Base-by-base conservation (phyloP, 352 stramenopile genomes). In the Phytophthora kernoviae region DNA sequence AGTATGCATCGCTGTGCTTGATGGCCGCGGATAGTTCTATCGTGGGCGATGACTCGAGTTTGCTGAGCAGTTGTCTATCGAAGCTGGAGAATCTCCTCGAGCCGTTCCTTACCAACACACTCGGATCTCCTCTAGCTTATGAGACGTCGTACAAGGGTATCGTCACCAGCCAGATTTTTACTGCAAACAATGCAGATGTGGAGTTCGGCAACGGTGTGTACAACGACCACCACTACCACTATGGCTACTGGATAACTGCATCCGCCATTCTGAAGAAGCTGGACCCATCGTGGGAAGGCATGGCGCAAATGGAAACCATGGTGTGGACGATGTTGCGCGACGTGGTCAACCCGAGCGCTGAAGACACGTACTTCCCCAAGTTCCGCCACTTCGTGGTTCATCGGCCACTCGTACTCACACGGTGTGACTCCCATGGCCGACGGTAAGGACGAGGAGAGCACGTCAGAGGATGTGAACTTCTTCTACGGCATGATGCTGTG, bases 181-280 rank as follows among this genome's bases (percentile, higher is more conserved):
- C 62, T 2, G 73, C 69, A 22, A 80, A 79, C 24, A 60, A 91
- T 34, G 62, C 73, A 21, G 71, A 88, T 40, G 79, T 84, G 11
- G 81, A 93, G 37, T 93, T 91, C 51, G 84, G 84, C 44, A 93
- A 91, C 58, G 74, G 66, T 21, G 75, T 93, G 41, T 93, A 93
- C 76, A 93, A 93, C 58, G 84, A 93, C 52, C 81, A 93, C 62
- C 79, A 93, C 55, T 93, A 90, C 46, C 84, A 93, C 63, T 93
- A 90, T 56, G 84, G 81, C 24, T 93, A 93, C 73, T 93, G 81
- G 81, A 61, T 93, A 6, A 78, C 70, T 10, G 81, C 68, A 0
- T 88, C 80, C 0, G 84, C 84, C 6, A 91, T 93, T 39, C 47
- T 89, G 12, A 79, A 75, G 51, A 80, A 90, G 46, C 54, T 91